Evolutionary conservation across 2,329 filamentous ascomycete genomes (phyloP), one percentile per base, ranked within the genome.

Genomic region (Fusarium algeriense): DNA sequence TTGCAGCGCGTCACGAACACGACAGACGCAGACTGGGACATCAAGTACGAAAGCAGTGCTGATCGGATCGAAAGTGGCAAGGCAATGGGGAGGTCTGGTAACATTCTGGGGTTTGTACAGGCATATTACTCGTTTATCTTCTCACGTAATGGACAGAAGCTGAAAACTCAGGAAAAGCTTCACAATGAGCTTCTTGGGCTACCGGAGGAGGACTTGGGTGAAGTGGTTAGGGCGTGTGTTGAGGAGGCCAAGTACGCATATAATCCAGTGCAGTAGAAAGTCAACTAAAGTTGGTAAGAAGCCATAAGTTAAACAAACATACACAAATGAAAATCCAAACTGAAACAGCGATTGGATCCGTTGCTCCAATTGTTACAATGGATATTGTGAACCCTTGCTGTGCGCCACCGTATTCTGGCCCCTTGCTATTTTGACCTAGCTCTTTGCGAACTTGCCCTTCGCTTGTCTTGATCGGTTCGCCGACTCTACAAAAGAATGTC

Each of bases 1-100:
- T 79, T 90, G 15, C 84, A 90, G 73, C 85, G 86, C 0, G 89
- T 90, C 7, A 86, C 87, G 0, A 85, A 85, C 0, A 88, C 86
- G 0, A 86, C 80, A 3, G 87, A 90, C 41, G 79, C 78, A 0
- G 90, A 92, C 73, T 93, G 91, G 91, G 83, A 76, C 4, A 84
- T 93, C 60, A 81, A 75, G 3, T 78, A 84, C 11, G 85, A 90
- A 78, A 71, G 77, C 1, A 79, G 81, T 3, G 69, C 80, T 43
- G 78, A 87, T 76, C 64, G 74, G 1, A 64, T 65, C 9, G 34
- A 45, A 10, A 52, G 65, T 26, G 67, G 67, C 15, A 57, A 45
- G 32, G 37, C 43, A 1, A 32, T 9, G 3, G 55, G 56, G 0
- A 48, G 41, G 2, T 32, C 55, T 17, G 67, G 67, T 13, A 43